Evolutionary conservation across 768 basidiomycete species (phyloP).

Genomic region (Auriscalpium microsporum): DNA sequence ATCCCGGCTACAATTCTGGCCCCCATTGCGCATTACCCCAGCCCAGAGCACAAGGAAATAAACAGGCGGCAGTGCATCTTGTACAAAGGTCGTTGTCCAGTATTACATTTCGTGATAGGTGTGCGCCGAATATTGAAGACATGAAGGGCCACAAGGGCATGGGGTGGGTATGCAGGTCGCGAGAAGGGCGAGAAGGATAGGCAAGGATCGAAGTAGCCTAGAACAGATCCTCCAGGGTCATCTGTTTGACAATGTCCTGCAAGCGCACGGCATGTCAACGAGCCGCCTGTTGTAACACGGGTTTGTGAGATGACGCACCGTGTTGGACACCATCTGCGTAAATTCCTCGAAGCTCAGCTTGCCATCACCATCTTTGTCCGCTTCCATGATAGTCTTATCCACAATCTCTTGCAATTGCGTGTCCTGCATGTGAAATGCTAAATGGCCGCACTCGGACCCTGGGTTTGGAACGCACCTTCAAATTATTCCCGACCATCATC

Average conservation of each 20-base stretch:
- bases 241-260: slow-evolving; percentile 97
- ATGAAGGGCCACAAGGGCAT: slow-evolving; percentile 3
- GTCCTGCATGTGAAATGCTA: slow-evolving; percentile 44
- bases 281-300: not conserved
- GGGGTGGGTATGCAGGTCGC: not conserved
- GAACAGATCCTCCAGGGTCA: slow-evolving; percentile 94
- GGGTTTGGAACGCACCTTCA: slow-evolving; percentile 55
- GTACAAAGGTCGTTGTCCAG: not conserved
- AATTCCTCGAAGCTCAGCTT: slow-evolving; percentile 98
- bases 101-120: not conserved
- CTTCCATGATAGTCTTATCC: slow-evolving; percentile 99
- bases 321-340: slow-evolving; percentile 92
- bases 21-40: not conserved
- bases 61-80: not conserved
- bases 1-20: not conserved
- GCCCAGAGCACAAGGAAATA: not conserved
- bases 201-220: slow-evolving; percentile 21
- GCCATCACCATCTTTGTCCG: slow-evolving; percentile 95
- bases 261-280: not conserved
- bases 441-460: no score
- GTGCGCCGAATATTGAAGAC: not conserved
- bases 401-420: slow-evolving; percentile 99
- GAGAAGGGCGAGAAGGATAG: not conserved
- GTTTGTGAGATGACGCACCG: slow-evolving; percentile 40
- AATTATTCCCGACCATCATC: slow-evolving; percentile 99